Conservation (phyloP, 179 eudicot species). For the Silene coronaria region DNA sequence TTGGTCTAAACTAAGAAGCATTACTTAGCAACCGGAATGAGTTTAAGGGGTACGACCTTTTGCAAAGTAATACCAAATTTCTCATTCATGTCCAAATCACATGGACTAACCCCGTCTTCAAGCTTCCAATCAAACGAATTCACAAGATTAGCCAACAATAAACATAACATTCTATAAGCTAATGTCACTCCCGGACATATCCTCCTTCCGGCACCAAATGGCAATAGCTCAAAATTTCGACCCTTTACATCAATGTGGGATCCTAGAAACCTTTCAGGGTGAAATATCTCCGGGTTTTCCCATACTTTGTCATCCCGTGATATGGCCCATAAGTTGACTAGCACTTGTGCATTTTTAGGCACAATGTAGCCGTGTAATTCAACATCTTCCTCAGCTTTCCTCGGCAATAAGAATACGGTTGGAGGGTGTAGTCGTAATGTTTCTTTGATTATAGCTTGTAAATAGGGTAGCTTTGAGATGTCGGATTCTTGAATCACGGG, state of each 20-base stretch:
- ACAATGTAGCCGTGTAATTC: constrained; percentile 25
- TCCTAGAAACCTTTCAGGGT: constrained; percentile 22
- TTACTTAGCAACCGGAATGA: constrained; percentile 17
- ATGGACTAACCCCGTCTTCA: constrained; percentile 7
- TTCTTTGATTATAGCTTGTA: constrained; percentile 31
- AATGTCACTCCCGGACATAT: constrained; percentile 30
- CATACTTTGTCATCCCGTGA: constrained; percentile 26
- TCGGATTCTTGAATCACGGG: constrained; percentile 28
- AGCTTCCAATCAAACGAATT: constrained; percentile 31
- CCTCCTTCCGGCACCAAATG: constrained; percentile 32
- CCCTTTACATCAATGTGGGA: constrained; percentile 24
- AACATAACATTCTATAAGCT: constrained; percentile 26
- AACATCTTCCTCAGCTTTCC: constrained; percentile 28
- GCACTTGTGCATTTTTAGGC: constrained; percentile 29
- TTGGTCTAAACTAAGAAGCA: no score
- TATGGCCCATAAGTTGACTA: constrained; percentile 32
- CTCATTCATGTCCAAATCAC: constrained; percentile 34
- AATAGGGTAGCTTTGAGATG: constrained; percentile 27
- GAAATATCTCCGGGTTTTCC: constrained; percentile 18
- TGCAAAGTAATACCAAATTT: constrained; percentile 34
- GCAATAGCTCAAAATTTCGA: constrained; percentile 25
- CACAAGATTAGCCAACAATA: constrained; percentile 29
- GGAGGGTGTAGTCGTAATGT: constrained; percentile 33
- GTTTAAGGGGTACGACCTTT: constrained; percentile 24
- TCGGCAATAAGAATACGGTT: constrained; percentile 30